These are phyloP conservation scores for Taiwanofungus camphoratus DNA, from an alignment of 1,284 basidiomycete species.

Conservation along the genomic window DNA sequence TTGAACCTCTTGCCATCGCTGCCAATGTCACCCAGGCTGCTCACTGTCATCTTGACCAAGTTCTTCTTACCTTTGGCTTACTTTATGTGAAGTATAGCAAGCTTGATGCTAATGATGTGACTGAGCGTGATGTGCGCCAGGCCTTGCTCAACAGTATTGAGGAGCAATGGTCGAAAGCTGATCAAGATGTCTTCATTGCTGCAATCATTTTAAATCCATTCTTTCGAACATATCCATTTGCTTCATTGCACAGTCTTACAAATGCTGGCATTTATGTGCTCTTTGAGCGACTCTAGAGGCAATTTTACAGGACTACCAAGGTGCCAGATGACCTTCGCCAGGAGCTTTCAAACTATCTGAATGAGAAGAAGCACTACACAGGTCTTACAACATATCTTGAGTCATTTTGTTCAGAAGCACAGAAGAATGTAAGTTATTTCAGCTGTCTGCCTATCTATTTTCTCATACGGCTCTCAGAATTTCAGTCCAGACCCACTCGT, in stretches of 20 bases:
- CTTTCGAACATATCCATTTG: not conserved
- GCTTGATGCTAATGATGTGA: not conserved
- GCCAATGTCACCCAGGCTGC: conserved; percentile 23
- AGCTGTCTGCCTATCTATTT: no score
- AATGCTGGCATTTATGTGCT: not conserved
- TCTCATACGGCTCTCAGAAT: no score
- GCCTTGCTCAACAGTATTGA: conserved; percentile 24
- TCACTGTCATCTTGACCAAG: conserved; percentile 18
- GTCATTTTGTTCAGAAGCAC: no score
- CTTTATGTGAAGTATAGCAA: conserved; percentile 7
- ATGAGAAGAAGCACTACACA: not conserved
- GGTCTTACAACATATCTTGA: not conserved
- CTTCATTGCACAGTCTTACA: not conserved
- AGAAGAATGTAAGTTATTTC: no score
- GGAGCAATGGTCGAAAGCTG: conserved; percentile 27
- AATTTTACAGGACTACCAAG: not conserved
- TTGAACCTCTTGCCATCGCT: conserved; percentile 25
- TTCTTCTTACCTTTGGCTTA: conserved; percentile 18
- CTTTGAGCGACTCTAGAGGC: not conserved
- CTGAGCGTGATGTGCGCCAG: not conserved
- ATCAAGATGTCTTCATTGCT: conserved; percentile 33
- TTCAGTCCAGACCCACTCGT: not conserved
- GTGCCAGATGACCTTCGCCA: not conserved
- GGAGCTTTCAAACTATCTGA: not conserved
- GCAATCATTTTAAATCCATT: conserved; percentile 20